phyloP scores from a whole-genome alignment of 352 stramenopile species.

The Globisporangium middletonii region DNA sequence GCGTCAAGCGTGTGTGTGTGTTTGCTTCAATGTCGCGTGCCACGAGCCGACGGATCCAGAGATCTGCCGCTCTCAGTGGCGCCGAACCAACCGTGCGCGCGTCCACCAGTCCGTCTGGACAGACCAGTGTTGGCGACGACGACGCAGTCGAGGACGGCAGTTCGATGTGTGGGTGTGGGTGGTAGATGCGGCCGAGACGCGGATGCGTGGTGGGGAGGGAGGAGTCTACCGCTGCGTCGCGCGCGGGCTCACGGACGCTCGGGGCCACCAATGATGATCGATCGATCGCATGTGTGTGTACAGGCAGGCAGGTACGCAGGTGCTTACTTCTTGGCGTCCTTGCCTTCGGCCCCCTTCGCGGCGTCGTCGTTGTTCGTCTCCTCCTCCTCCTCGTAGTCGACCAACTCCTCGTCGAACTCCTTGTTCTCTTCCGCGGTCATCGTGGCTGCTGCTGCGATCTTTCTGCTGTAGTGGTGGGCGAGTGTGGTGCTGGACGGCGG shows the following conservation, averaged over 20 bases:
- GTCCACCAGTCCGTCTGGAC: background rate
- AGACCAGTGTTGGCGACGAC: background rate
- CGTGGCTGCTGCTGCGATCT: constrained; percentile 15
- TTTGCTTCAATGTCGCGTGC: too few relatives aligned
- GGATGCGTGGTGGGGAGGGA: background rate
- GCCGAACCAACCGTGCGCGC: background rate
- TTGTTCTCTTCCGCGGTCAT: constrained; percentile 86
- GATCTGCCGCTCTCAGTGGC: too few relatives aligned
- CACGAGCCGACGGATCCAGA: too few relatives aligned
- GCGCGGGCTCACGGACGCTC: background rate
- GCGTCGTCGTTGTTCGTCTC: constrained; percentile 65
- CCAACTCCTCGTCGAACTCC: constrained; percentile 84
- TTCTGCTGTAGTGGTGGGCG: background rate
- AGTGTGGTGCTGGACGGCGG: background rate
- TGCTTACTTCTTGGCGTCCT: constrained; percentile 90
- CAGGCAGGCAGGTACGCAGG: constrained; percentile 7
- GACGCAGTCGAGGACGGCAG: background rate
- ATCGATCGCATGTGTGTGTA: constrained; percentile 5
- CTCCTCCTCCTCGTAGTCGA: constrained; percentile 88
- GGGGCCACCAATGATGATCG: constrained; percentile 2
- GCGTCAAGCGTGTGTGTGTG: too few relatives aligned
- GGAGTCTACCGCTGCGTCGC: background rate
- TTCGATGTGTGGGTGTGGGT: background rate
- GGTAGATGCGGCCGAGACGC: too few relatives aligned
- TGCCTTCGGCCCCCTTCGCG: constrained; percentile 72